Percentiles rank a stretch among this genome's conserved stretches.
phyloP scores from a whole-genome alignment of 176 grass and related monocot species.

The Sorghum bicolor region DNA sequence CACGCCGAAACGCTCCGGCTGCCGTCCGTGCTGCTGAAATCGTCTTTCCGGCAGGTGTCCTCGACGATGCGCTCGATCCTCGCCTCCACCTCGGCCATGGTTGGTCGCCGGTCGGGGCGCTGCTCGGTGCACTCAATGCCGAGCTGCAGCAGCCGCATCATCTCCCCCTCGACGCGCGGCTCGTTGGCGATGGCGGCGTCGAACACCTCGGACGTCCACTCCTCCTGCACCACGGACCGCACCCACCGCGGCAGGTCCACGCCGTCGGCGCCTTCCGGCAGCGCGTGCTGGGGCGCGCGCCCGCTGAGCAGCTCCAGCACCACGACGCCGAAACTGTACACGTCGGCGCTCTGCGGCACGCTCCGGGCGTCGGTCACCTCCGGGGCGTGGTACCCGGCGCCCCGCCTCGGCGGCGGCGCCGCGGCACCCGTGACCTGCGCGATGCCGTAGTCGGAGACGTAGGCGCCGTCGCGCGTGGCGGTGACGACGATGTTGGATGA shows the following conservation, averaged over 20 bases:
- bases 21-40: constrained; percentile 40
- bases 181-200: constrained; percentile 45
- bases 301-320: constrained; percentile 77
- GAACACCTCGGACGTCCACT: constrained; percentile 86
- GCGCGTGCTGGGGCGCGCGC: constrained; percentile 34
- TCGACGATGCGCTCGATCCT: constrained; percentile 53
- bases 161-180: constrained; percentile 43
- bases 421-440: constrained; percentile 39
- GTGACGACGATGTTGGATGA: constrained; percentile 64
- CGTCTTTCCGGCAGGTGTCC: constrained; percentile 32
- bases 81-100: constrained; percentile 49
- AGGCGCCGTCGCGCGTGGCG: constrained; percentile 15
- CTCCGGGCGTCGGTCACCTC: constrained; percentile 50
- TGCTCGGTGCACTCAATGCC: constrained; percentile 74
- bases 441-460: constrained; percentile 57
- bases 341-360: constrained; percentile 68
- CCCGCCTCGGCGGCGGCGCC: constrained; percentile 21
- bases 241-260: constrained; percentile 81
- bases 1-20: constrained; percentile 39
- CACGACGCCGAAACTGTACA: constrained; percentile 87
- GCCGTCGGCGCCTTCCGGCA: constrained; percentile 36
- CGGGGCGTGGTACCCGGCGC: constrained; percentile 58
- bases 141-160: constrained; percentile 70
- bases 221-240: constrained; percentile 70
- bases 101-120: constrained; percentile 45